Conservation (phyloP, 176 grass and related monocot genomes). For the Bonia amplexicaulis region DNA sequence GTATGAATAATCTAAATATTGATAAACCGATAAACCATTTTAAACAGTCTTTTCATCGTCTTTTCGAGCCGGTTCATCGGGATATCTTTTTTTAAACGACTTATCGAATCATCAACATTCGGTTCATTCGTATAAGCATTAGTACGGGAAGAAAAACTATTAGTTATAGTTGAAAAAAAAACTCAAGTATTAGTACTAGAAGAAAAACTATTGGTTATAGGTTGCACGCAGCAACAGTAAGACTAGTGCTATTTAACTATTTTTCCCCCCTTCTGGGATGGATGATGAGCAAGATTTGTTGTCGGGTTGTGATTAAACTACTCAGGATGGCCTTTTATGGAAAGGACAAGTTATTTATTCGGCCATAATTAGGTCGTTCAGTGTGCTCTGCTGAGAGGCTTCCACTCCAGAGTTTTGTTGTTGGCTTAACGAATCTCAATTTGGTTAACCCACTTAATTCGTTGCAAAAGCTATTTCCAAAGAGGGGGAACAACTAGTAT, state of each 20-base stretch:
- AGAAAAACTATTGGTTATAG: too few species aligned
- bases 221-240: neutral
- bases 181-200: too few species aligned
- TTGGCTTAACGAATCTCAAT: neutral
- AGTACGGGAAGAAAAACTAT: too few species aligned
- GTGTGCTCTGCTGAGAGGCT: neutral
- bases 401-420: neutral
- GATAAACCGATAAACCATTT: too few species aligned
- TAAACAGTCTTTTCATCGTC: rapidly evolving
- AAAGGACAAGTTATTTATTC: neutral
- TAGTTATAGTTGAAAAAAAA: too few species aligned
- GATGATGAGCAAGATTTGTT: neutral
- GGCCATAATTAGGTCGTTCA: neutral
- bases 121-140: too few species aligned
- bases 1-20: too few species aligned
- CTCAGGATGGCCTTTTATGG: neutral
- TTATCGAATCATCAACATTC: too few species aligned
- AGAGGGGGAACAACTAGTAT: neutral
- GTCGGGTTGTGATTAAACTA: neutral
- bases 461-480: neutral
- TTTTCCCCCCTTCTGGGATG: neutral
- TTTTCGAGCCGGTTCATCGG: too few species aligned
- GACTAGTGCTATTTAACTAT: too few species aligned
- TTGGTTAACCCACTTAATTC: neutral
- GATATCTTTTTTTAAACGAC: too few species aligned